phyloP scores from a whole-genome alignment of 75 land plant species.

The Picea glauca region DNA sequence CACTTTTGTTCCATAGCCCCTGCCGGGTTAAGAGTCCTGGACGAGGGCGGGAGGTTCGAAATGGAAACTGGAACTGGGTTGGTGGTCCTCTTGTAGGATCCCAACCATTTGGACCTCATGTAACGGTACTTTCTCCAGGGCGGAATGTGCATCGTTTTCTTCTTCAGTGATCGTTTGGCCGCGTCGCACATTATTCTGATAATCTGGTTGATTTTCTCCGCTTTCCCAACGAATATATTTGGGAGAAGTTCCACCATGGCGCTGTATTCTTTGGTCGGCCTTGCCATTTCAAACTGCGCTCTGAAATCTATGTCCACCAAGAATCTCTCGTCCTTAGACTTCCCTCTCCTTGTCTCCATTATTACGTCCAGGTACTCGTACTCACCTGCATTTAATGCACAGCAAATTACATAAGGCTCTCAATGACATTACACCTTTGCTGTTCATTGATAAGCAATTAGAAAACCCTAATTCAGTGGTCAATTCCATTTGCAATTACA shows the following conservation, averaged over 20 bases:
- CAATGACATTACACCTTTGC: too few relatives aligned
- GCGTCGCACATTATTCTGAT: constrained; percentile 31
- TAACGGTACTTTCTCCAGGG: constrained; percentile 48
- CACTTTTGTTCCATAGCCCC: not conserved
- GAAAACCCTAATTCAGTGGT: too few relatives aligned
- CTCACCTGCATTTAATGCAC: constrained; percentile 15
- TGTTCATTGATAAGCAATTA: too few relatives aligned
- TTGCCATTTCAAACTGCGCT: constrained; percentile 21
- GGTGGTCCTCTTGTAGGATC: constrained; percentile 29
- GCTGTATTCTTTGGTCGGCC: constrained; percentile 15
- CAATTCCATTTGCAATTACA: too few relatives aligned
- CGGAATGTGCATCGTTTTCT: constrained; percentile 33
- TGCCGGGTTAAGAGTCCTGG: too few relatives aligned
- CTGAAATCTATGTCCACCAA: constrained; percentile 23
- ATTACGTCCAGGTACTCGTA: constrained; percentile 27
- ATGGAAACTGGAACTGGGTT: not conserved
- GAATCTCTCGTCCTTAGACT: constrained; percentile 3
- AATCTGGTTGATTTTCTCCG: constrained; percentile 8
- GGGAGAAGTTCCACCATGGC: constrained; percentile 19
- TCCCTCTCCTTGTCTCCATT: constrained; percentile 2
- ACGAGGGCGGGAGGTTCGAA: too few relatives aligned
- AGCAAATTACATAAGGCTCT: not conserved
- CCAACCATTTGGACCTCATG: constrained; percentile 46
- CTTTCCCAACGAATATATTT: constrained; percentile 15
- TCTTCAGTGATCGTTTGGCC: constrained; percentile 34